phyloP scores from a whole-genome alignment of 306 rosid genomes.

The Dalbergia cochinchinensis region DNA sequence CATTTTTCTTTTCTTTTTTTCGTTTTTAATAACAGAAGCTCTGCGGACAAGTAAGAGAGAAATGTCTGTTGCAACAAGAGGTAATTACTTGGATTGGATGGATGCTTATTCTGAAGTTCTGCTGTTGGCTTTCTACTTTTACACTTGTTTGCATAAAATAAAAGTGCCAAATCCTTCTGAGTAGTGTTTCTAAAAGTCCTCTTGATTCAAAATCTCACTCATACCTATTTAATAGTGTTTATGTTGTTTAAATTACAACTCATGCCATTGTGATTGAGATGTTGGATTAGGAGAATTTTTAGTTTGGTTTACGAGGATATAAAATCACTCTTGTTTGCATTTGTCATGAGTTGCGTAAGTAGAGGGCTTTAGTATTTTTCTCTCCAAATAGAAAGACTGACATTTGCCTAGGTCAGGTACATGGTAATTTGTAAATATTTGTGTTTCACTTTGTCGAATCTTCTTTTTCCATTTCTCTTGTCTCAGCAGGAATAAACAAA shows the following conservation, averaged over 20 bases:
- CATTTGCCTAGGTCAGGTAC: neutral
- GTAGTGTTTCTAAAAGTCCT: too few relatives aligned
- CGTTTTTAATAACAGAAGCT: constrained; percentile 66
- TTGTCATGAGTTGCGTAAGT: neutral
- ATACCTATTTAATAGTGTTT: too few relatives aligned
- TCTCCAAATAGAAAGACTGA: too few relatives aligned
- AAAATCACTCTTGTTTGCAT: neutral
- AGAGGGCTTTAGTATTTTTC: too few relatives aligned
- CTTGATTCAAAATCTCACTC: too few relatives aligned
- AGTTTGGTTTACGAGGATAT: too few relatives aligned
- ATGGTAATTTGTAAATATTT: neutral
- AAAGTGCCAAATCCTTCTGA: too few relatives aligned
- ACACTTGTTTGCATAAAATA: neutral
- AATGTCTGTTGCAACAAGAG: constrained; percentile 96
- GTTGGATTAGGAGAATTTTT: too few relatives aligned
- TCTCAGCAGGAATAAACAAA: neutral
- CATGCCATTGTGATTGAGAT: too few relatives aligned
- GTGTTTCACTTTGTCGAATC: constrained; percentile 17
- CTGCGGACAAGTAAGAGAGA: constrained; percentile 92
- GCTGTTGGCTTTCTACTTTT: neutral
- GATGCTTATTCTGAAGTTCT: constrained; percentile 8
- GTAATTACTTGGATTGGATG: constrained; percentile 46
- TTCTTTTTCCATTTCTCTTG: neutral
- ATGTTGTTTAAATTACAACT: too few relatives aligned
- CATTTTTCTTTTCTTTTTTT: neutral